Evolutionary conservation across 345 rosid species (phyloP).

Genomic region (Corchorus capsularis): DNA sequence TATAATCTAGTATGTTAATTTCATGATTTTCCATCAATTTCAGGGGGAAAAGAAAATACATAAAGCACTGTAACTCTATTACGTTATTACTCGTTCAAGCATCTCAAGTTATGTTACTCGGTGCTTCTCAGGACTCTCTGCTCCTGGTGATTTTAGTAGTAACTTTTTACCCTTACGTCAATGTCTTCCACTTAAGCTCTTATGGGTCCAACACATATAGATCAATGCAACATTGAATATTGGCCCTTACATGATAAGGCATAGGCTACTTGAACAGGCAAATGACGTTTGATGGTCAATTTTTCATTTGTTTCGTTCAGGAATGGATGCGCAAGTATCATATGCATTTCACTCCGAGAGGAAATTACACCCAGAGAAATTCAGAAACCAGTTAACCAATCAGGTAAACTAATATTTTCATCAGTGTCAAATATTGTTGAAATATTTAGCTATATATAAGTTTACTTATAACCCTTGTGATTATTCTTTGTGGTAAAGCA

Average conservation of each 20-base stretch:
- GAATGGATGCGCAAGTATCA: conserved; percentile 83
- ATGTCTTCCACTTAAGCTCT: not conserved
- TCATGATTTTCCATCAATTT: not conserved
- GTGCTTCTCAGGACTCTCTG: not conserved
- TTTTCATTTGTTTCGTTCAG: conserved; percentile 31
- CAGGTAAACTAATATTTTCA: conserved; percentile 42
- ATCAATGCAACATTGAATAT: not conserved
- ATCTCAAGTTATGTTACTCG: not conserved
- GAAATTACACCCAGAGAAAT: conserved; percentile 65
- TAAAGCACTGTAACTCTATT: not conserved
- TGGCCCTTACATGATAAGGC: not conserved
- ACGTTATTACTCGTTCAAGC: not conserved
- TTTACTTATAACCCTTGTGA: conserved; percentile 1
- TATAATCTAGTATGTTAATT: not conserved
- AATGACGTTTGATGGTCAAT: too few species aligned
- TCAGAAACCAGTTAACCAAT: conserved; percentile 62
- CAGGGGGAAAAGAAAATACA: not conserved
- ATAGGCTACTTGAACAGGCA: not conserved
- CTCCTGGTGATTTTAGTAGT: not conserved
- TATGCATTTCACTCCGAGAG: conserved; percentile 74
- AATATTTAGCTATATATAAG: conserved; percentile 5
- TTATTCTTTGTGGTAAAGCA: conserved; percentile 21
- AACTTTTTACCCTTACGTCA: not conserved
- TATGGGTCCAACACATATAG: not conserved
- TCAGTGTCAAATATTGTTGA: not conserved